These are phyloP conservation scores for Alternaria infectoria DNA, from an alignment of 2,329 filamentous ascomycete species.

Conservation along the genomic window DNA sequence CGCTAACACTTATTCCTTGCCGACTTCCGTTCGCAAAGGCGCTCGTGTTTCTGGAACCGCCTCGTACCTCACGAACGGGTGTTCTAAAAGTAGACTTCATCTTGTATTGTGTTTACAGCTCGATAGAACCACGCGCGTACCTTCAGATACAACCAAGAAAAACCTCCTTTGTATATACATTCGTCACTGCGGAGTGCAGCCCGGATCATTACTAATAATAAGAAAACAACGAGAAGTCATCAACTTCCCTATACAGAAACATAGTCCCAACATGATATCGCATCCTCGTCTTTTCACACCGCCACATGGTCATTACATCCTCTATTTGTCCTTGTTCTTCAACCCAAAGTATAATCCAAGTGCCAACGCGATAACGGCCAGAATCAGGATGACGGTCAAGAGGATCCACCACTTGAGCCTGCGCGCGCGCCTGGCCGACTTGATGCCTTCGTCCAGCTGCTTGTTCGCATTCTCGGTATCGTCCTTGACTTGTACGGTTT, in stretches of 20 bases:
- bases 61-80: neutral
- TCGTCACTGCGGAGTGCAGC: slow-evolving; percentile 1
- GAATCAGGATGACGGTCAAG: slow-evolving; percentile 59
- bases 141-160: neutral
- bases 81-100: neutral
- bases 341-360: slow-evolving; percentile 58
- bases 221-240: neutral
- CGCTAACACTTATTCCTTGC: neutral
- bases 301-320: neutral
- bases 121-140: neutral
- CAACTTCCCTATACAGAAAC: neutral
- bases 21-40: neutral
- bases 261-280: neutral
- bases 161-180: neutral
- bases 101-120: neutral
- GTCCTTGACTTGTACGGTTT: slow-evolving; percentile 69
- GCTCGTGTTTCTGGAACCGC: neutral
- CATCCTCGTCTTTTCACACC: neutral
- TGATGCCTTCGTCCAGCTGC: slow-evolving; percentile 72
- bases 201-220: slow-evolving; percentile 5
- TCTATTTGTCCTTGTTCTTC: slow-evolving; percentile 17
- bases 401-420: slow-evolving; percentile 86
- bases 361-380: slow-evolving; percentile 57
- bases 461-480: slow-evolving; percentile 73
- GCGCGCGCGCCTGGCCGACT: slow-evolving; percentile 69